A percentile compares a stretch with the other conserved stretches of the same genome.
phyloP scores from a whole-genome alignment of 495 filamentous ascomycete species.

The Neurospora cerealis region DNA sequence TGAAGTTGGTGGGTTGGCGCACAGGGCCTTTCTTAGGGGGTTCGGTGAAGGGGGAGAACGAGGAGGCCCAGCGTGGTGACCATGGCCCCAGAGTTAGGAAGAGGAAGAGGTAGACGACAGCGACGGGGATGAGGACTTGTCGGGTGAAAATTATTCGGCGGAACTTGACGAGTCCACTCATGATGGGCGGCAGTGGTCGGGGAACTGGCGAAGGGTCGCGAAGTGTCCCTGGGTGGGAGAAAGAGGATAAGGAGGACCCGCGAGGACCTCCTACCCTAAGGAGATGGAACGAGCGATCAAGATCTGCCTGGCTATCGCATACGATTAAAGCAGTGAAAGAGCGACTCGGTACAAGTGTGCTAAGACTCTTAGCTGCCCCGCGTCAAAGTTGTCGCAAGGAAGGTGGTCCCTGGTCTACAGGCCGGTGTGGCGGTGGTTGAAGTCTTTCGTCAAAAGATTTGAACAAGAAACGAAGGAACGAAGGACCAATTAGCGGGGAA shows the following conservation, averaged over 20 bases:
- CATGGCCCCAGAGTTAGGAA: constrained; percentile 8
- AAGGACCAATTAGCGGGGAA: background rate
- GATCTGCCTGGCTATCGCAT: background rate
- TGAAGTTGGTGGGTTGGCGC: constrained; percentile 9
- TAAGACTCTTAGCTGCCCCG: background rate
- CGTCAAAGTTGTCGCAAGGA: background rate
- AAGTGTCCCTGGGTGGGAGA: background rate
- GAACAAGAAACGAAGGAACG: background rate
- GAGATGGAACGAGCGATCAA: background rate
- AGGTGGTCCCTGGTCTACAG: background rate
- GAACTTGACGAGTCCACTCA: constrained; percentile 5
- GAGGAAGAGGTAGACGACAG: constrained; percentile 11
- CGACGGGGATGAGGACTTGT: constrained; percentile 9
- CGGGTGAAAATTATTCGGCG: constrained; percentile 14
- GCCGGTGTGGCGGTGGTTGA: background rate
- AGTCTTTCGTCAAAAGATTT: background rate
- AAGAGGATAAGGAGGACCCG: background rate
- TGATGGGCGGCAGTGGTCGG: background rate
- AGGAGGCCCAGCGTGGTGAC: constrained; percentile 3
- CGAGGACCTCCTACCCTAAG: background rate
- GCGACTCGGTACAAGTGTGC: background rate
- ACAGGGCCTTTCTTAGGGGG: constrained; percentile 9
- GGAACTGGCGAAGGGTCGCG: background rate
- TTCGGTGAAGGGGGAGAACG: constrained; percentile 5
- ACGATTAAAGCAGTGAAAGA: background rate